Conservation (phyloP, 2,329 filamentous ascomycete genomes). For the Drechslerella coelobrocha region DNA sequence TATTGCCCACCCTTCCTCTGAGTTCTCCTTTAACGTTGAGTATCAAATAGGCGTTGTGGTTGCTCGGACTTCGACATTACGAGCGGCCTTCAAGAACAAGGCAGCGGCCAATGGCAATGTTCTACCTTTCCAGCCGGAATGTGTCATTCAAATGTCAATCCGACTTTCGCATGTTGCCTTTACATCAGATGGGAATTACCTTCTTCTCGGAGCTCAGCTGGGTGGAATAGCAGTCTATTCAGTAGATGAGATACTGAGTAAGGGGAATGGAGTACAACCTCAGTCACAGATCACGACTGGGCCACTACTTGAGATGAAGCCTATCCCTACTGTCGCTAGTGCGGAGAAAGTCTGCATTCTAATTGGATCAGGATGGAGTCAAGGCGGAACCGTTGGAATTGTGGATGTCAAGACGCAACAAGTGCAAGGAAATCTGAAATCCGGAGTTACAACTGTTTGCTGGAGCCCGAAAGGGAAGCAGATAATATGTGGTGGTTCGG, state of each 20-base stretch:
- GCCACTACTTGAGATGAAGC: slow-evolving; percentile 74
- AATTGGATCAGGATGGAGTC: slow-evolving; percentile 69
- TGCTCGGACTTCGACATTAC: slow-evolving; percentile 76
- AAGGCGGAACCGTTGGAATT: slow-evolving; percentile 36
- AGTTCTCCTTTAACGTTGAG: neutral
- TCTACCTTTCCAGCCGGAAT: slow-evolving; percentile 76
- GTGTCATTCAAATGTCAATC: slow-evolving; percentile 73
- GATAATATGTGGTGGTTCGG: slow-evolving; percentile 79
- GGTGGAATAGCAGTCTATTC: slow-evolving; percentile 86
- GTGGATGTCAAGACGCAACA: slow-evolving; percentile 80
- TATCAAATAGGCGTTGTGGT: slow-evolving; percentile 68
- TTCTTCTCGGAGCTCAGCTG: slow-evolving; percentile 80
- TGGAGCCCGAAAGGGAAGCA: slow-evolving; percentile 97
- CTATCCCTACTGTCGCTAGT: slow-evolving; percentile 78
- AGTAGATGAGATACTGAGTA: slow-evolving; percentile 67
- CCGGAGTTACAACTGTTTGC: slow-evolving; percentile 79
- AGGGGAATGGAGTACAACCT: slow-evolving; percentile 69
- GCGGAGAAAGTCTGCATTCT: slow-evolving; percentile 81
- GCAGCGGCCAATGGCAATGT: slow-evolving; percentile 60
- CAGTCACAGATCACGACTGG: slow-evolving; percentile 80
- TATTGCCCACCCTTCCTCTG: neutral
- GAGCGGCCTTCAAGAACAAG: slow-evolving; percentile 70
- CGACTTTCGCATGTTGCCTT: slow-evolving; percentile 89
- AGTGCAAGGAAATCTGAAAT: slow-evolving; percentile 72
- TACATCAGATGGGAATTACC: slow-evolving; percentile 82